Percentiles rank a stretch among this genome's conserved stretches.
Evolutionary conservation across 106 monocot genomes (phyloP).

Genomic region (Triglochin maritima): DNA sequence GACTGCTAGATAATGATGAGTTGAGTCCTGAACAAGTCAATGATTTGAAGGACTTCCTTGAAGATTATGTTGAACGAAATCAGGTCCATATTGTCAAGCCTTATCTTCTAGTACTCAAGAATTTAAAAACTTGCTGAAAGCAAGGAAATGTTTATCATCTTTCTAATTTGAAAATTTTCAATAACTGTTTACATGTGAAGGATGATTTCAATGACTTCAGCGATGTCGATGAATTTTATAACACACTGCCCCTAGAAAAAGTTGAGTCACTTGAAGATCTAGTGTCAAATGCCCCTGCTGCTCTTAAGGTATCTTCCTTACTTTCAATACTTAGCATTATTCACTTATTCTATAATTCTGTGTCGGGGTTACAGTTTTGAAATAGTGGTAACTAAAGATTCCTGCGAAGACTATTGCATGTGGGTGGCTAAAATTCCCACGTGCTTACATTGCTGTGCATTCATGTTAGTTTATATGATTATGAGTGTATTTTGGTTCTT

Average conservation of each 20-base stretch:
- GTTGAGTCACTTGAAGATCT: conserved; percentile 96
- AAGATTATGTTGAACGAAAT: conserved; percentile 98
- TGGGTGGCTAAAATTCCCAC: too few relatives aligned
- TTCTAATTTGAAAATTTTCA: too few relatives aligned
- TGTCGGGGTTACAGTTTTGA: too few relatives aligned
- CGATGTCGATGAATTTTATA: conserved; percentile 90
- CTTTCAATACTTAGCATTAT: background rate
- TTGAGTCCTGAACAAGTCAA: conserved; percentile 97
- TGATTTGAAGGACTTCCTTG: conserved; percentile 89
- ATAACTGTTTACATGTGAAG: conserved; percentile 19
- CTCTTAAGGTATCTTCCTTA: conserved; percentile 67
- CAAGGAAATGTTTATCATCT: too few relatives aligned
- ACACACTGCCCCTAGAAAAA: conserved; percentile 79
- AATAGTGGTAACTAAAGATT: too few relatives aligned
- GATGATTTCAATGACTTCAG: conserved; percentile 87
- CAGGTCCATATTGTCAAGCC: conserved; percentile 35
- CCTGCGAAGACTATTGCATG: too few relatives aligned
- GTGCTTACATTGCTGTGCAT: too few relatives aligned
- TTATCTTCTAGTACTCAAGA: background rate
- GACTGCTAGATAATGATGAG: conserved; percentile 94
- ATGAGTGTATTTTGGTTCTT: too few relatives aligned
- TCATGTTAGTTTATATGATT: too few relatives aligned
- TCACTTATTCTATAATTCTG: too few relatives aligned
- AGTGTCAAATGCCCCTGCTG: conserved; percentile 54
- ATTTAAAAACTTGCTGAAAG: background rate